Percentiles rank a stretch among this genome's conserved stretches.
Conservation (phyloP, 495 filamentous ascomycete species). For the Hyaloscypha hepaticicola region DNA sequence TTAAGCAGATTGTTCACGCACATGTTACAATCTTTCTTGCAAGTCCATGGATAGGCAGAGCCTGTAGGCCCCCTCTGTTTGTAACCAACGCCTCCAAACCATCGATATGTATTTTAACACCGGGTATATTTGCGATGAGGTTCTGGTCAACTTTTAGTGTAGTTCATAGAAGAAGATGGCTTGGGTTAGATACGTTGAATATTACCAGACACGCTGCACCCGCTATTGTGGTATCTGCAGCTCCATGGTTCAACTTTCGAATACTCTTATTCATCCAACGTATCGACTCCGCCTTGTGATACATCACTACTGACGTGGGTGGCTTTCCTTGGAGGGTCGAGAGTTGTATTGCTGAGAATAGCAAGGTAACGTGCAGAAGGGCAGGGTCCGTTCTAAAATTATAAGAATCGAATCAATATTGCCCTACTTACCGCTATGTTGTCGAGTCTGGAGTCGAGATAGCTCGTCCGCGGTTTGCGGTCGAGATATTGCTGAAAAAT, state of each 20-base stretch:
- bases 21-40: constrained; percentile 7
- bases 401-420: no score
- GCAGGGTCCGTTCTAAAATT: no score
- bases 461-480: no score
- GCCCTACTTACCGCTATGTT: no score
- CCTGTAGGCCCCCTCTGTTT: constrained; percentile 11
- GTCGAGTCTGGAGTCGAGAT: no score
- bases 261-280: neutral
- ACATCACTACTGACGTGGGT: constrained; percentile 1
- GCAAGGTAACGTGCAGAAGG: constrained; percentile 3
- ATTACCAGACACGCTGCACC: constrained; percentile 1
- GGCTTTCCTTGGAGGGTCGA: neutral
- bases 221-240: neutral
- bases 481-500: no score
- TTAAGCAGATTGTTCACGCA: neutral
- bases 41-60: neutral
- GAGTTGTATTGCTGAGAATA: constrained; percentile 5
- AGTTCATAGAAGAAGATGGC: no score
- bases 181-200: neutral
- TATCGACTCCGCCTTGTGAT: constrained; percentile 10
- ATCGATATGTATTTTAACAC: constrained; percentile 10
- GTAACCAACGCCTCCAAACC: constrained; percentile 6
- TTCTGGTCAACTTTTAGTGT: neutral
- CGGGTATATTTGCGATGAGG: neutral
- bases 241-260: neutral